These are phyloP conservation scores for Pythium phragmiticola DNA, from an alignment of 352 stramenopile species.

Conservation along the genomic window DNA sequence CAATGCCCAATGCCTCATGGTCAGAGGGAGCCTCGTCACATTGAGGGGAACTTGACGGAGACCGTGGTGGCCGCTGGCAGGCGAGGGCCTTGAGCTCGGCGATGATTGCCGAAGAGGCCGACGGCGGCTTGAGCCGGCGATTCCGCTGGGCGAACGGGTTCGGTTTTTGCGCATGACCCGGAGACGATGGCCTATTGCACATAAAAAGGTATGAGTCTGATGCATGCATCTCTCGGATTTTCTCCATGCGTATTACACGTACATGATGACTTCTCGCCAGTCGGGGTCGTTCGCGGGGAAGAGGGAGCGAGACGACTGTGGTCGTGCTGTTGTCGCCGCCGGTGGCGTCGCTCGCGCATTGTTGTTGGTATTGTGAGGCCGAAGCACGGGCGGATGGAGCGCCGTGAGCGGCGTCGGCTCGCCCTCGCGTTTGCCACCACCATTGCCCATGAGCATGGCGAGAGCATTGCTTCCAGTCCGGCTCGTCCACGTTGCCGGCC, in stretches of 20 bases:
- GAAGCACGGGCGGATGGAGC: conserved; percentile 25
- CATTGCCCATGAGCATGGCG: conserved; percentile 13
- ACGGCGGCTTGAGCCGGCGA: conserved; percentile 9
- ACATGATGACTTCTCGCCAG: conserved; percentile 31
- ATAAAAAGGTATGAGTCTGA: not conserved
- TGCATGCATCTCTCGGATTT: not conserved
- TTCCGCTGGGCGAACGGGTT: conserved; percentile 14
- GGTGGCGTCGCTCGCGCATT: conserved; percentile 11
- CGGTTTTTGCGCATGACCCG: not conserved
- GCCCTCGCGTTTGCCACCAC: not conserved
- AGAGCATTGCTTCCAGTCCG: conserved; percentile 1
- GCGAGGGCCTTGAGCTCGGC: conserved; percentile 23
- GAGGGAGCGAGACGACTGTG: conserved; percentile 13
- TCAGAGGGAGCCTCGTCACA: not conserved
- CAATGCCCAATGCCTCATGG: conserved; percentile 24
- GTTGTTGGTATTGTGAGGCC: conserved; percentile 3
- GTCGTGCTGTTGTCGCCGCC: not conserved
- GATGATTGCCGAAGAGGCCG: conserved; percentile 14
- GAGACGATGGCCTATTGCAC: conserved; percentile 20
- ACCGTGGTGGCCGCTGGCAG: not conserved
- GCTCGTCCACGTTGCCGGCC: conserved; percentile 4
- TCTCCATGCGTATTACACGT: not conserved
- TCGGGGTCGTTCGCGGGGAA: conserved; percentile 24
- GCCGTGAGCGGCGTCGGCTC: conserved; percentile 2
- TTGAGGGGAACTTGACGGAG: not conserved